Evolutionary conservation across 371 early-diverging fungal genomes (phyloP).

Genomic region (Mucor saturninus): DNA sequence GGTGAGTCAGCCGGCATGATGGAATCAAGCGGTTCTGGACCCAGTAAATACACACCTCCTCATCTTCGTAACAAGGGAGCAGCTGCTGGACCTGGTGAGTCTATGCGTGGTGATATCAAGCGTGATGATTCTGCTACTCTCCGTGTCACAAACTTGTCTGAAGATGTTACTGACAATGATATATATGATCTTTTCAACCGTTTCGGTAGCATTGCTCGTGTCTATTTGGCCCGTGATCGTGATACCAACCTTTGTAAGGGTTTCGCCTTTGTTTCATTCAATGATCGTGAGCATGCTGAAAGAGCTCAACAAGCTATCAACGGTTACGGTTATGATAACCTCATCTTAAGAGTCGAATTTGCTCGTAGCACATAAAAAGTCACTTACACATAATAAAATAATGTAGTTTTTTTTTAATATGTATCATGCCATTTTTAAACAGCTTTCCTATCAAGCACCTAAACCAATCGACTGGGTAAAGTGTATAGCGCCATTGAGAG

Average conservation of each 20-base stretch:
- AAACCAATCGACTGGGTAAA: conserved; percentile 2
- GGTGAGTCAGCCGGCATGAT: conserved; percentile 28
- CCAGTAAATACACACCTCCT: conserved; percentile 85
- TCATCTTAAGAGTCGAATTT: conserved; percentile 91
- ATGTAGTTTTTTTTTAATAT: not conserved
- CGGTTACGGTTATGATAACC: conserved; percentile 93
- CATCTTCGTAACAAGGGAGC: conserved; percentile 68
- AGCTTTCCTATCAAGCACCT: not conserved
- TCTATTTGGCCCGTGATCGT: conserved; percentile 87
- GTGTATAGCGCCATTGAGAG: not conserved
- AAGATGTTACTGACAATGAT: conserved; percentile 89
- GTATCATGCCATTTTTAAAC: not conserved
- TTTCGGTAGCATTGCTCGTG: conserved; percentile 82
- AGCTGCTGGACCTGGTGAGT: conserved; percentile 46
- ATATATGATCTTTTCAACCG: conserved; percentile 87
- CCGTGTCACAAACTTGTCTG: conserved; percentile 96
- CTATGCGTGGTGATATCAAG: conserved; percentile 56
- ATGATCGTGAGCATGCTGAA: conserved; percentile 80
- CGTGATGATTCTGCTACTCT: conserved; percentile 88
- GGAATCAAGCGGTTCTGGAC: conserved; percentile 42
- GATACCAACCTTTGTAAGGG: conserved; percentile 91
- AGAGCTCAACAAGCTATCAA: conserved; percentile 85
- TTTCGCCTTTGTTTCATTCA: conserved; percentile 94
- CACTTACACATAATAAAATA: not conserved
- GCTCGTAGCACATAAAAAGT: conserved; percentile 46